Evolutionary conservation across 1,284 basidiomycete species (phyloP).

Genomic region (Ceratobasidium sp.): DNA sequence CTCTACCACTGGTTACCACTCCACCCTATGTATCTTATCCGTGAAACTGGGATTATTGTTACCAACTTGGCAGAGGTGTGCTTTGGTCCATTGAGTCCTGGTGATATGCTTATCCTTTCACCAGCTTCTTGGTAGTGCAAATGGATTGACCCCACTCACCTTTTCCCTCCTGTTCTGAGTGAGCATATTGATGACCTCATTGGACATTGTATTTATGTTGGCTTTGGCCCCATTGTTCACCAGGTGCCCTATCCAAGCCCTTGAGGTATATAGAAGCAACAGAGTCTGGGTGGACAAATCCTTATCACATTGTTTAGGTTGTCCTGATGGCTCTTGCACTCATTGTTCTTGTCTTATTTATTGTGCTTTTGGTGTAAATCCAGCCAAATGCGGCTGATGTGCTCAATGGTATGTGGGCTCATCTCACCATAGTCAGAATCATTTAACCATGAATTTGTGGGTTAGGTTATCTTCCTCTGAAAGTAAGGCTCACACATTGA

Average conservation of each 20-base stretch:
- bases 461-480: constrained; percentile 32
- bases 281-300: constrained; percentile 59
- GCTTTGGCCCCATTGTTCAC: constrained; percentile 58
- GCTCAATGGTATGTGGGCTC: constrained; percentile 76
- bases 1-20: constrained; percentile 38
- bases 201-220: constrained; percentile 85
- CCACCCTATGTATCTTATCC: constrained; percentile 46
- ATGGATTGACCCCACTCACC: constrained; percentile 84
- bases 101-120: constrained; percentile 18
- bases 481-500: constrained; percentile 9
- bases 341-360: constrained; percentile 84
- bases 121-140: constrained; percentile 81
- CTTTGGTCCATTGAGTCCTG: not conserved
- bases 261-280: constrained; percentile 66
- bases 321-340: constrained; percentile 65
- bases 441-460: not conserved
- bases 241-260: constrained; percentile 70
- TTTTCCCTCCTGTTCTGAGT: constrained; percentile 83
- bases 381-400: constrained; percentile 80
- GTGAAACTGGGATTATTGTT: constrained; percentile 86
- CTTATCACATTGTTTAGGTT: constrained; percentile 48
- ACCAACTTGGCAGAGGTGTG: constrained; percentile 74
- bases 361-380: constrained; percentile 81
- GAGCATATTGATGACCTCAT: constrained; percentile 84
- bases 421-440: not conserved